These are phyloP conservation scores for Corrigiola litoralis DNA, from an alignment of 179 eudicot genomes.

Conservation along the genomic window DNA sequence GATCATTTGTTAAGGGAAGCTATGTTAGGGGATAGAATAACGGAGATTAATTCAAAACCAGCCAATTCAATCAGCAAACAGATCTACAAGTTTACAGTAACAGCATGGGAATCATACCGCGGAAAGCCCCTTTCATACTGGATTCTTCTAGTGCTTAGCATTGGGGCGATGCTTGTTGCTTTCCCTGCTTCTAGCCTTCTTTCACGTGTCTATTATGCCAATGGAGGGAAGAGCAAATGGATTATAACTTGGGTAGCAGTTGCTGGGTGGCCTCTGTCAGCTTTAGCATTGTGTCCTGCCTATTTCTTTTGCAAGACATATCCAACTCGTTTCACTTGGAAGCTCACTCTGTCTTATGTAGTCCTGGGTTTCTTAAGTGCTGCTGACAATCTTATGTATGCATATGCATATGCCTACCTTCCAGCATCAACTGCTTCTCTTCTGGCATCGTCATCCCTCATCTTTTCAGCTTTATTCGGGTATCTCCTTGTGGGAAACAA, in stretches of 20 bases:
- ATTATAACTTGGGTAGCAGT: constrained; percentile 69
- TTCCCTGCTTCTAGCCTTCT: constrained; percentile 38
- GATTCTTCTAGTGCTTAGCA: constrained; percentile 62
- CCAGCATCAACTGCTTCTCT: constrained; percentile 96
- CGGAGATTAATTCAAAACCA: constrained; percentile 4
- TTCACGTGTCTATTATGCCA: constrained; percentile 29
- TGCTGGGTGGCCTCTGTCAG: constrained; percentile 80
- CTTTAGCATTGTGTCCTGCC: constrained; percentile 44
- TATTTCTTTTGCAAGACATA: constrained; percentile 40
- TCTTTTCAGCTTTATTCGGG: constrained; percentile 75
- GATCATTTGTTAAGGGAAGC: constrained; percentile 10
- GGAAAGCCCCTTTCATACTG: constrained; percentile 75
- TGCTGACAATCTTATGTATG: constrained; percentile 83
- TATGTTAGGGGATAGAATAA: constrained; percentile 11
- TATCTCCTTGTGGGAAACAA: constrained; percentile 65
- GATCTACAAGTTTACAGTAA: constrained; percentile 26
- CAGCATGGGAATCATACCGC: constrained; percentile 34
- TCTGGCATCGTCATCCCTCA: constrained; percentile 70
- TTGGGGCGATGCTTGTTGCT: constrained; percentile 31
- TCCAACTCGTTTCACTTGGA: constrained; percentile 60
- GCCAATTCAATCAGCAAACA: constrained; percentile 26
- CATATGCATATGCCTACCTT: constrained; percentile 88
- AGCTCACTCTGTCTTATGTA: constrained; percentile 48
- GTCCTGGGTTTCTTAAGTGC: constrained; percentile 73
- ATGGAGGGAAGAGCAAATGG: constrained; percentile 38